A percentile compares a stretch with the other conserved stretches of the same genome.
Evolutionary conservation across 306 rosid species (phyloP).

Genomic region (Erythrophleum fordii): DNA sequence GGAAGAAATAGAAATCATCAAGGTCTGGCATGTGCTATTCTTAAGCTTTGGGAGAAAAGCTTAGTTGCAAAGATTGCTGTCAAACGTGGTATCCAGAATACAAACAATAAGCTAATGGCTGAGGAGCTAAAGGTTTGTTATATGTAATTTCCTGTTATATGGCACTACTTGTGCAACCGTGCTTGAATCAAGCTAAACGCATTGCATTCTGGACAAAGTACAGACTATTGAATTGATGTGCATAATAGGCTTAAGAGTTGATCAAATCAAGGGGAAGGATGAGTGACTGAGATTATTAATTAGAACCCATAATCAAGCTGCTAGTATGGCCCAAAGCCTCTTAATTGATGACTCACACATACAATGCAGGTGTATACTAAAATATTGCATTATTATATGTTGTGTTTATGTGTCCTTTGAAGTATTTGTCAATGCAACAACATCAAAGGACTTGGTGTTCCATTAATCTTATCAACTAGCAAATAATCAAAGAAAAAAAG

Average conservation of each 20-base stretch:
- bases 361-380: constrained; percentile 9
- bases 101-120: constrained; percentile 97
- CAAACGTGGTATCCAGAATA: constrained; percentile 94
- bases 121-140: constrained; percentile 79
- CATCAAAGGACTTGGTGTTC: background rate
- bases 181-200: constrained; percentile 29
- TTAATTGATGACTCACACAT: constrained; percentile 9
- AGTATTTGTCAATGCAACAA: background rate
- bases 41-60: constrained; percentile 95
- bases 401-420: constrained; percentile 12
- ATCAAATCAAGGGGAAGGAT: constrained; percentile 5
- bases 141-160: constrained; percentile 27
- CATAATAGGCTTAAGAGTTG: background rate
- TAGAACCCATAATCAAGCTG: background rate
- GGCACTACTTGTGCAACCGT: constrained; percentile 17
- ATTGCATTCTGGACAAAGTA: constrained; percentile 22
- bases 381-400: constrained; percentile 2
- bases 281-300: background rate
- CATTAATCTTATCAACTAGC: background rate
- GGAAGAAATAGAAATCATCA: constrained; percentile 96
- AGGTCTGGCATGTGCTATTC: constrained; percentile 84
- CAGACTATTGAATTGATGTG: constrained; percentile 18
- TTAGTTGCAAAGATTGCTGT: constrained; percentile 88
- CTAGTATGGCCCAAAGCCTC: background rate
- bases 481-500: constrained; percentile 6